Evolutionary conservation across 148 eudicot genomes (phyloP).

Genomic region (Heliosperma pusillum): DNA sequence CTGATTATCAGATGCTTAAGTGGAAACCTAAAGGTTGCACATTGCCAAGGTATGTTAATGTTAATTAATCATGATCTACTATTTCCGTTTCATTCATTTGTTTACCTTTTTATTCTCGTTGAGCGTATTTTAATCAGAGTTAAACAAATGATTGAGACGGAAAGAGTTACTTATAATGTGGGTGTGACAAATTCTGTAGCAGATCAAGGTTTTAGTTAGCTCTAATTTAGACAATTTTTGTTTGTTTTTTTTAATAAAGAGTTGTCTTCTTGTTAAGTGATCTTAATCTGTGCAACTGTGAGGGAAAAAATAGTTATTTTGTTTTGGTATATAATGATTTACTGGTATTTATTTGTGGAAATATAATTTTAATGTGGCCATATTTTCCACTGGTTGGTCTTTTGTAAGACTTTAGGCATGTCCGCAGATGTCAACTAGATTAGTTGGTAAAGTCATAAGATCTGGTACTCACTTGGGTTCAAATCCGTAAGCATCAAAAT

Average conservation of each 20-base stretch:
- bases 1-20: constrained; percentile 38
- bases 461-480: too few species aligned
- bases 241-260: not conserved
- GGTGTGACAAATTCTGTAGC: not conserved
- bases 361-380: not conserved
- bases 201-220: not conserved
- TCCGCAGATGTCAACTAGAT: too few species aligned
- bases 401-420: too few species aligned
- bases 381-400: not conserved
- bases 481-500: too few species aligned
- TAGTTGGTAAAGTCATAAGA: too few species aligned
- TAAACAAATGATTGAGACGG: too few species aligned
- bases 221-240: not conserved
- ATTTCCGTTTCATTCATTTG: not conserved
- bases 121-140: too few species aligned
- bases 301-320: too few species aligned
- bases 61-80: too few species aligned
- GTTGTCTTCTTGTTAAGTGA: not conserved
- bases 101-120: not conserved
- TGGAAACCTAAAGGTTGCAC: constrained; percentile 67
- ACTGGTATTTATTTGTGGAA: too few species aligned
- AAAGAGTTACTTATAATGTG: not conserved
- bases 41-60: constrained; percentile 59
- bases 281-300: too few species aligned
- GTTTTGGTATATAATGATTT: too few species aligned